Conservation (phyloP, 345 rosid genomes). For the Mallotus nudiflorus region DNA sequence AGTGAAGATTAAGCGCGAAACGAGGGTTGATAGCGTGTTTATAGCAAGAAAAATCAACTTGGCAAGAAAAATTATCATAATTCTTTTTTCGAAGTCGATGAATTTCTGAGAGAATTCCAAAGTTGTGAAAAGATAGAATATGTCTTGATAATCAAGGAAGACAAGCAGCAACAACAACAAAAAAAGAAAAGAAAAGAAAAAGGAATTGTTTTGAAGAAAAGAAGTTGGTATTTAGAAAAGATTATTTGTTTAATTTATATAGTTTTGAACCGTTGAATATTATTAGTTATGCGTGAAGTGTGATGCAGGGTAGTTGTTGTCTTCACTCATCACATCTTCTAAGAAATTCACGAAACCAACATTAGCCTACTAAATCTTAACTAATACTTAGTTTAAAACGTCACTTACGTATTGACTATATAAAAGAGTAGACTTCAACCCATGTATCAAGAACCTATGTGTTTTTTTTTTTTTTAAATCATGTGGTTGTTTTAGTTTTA, state of each 20-base stretch:
- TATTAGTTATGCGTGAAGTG: conserved; percentile 5
- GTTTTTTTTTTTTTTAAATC: no score
- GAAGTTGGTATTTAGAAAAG: background rate
- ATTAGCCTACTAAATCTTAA: background rate
- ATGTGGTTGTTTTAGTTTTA: background rate
- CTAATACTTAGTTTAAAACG: conserved; percentile 8
- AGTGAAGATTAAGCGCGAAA: conserved; percentile 30
- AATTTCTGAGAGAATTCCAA: no score
- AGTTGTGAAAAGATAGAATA: background rate
- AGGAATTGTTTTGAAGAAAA: background rate
- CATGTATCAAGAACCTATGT: background rate
- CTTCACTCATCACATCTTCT: conserved; percentile 20
- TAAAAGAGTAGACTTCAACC: conserved; percentile 2
- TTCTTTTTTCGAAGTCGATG: background rate
- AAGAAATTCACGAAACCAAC: conserved; percentile 8
- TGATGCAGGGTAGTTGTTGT: conserved; percentile 22
- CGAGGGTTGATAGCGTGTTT: conserved; percentile 21
- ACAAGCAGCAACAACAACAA: no score
- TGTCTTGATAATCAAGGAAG: conserved; percentile 18
- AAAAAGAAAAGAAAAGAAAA: no score
- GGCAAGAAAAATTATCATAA: conserved; percentile 33
- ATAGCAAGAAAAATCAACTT: conserved; percentile 30
- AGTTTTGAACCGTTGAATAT: conserved; percentile 20
- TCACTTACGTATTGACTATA: background rate
- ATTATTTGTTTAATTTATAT: no score